Conservation (phyloP, 352 stramenopile genomes). For the Phytopythium sindhum region DNA sequence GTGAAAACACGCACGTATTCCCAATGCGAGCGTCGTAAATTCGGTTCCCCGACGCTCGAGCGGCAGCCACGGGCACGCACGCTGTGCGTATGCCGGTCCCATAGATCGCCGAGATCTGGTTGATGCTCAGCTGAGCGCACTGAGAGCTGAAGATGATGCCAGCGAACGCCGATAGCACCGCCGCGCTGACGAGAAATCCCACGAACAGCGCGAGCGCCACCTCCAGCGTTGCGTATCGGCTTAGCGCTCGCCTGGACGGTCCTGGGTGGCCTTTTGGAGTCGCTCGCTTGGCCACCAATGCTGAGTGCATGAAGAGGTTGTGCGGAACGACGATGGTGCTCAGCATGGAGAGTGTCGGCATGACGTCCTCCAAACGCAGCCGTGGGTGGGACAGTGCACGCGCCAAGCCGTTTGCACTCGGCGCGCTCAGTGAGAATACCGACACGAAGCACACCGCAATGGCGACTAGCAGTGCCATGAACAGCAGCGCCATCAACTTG, state of each 20-base stretch:
- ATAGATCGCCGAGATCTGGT: conserved; percentile 51
- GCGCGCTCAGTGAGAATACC: conserved; percentile 71
- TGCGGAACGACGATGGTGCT: conserved; percentile 94
- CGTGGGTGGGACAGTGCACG: conserved; percentile 69
- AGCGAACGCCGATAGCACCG: conserved; percentile 87
- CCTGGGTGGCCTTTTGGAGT: conserved; percentile 8
- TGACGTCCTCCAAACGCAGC: conserved; percentile 55
- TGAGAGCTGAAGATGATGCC: conserved; percentile 83
- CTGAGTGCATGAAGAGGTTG: conserved; percentile 94
- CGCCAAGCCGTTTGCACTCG: conserved; percentile 58
- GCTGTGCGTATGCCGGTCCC: conserved; percentile 57
- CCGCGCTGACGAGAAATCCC: conserved; percentile 90
- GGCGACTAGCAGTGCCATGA: conserved; percentile 80
- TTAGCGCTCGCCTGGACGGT: conserved; percentile 20
- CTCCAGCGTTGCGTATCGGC: conserved; percentile 88
- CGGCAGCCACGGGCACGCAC: conserved; percentile 52
- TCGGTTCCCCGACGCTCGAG: conserved; percentile 39
- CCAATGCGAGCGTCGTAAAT: conserved; percentile 65
- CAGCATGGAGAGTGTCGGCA: conserved; percentile 74
- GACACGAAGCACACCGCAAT: conserved; percentile 90
- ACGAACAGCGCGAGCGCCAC: conserved; percentile 78
- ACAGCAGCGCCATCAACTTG: conserved; percentile 66
- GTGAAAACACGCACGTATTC: conserved; percentile 41
- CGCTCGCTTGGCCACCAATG: conserved; percentile 61
- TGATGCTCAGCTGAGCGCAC: conserved; percentile 41